Percentiles rank a stretch among this genome's conserved stretches.
These are phyloP conservation scores for Fusarium chaquense DNA, from an alignment of 2,329 filamentous ascomycete genomes.

Conservation along the genomic window DNA sequence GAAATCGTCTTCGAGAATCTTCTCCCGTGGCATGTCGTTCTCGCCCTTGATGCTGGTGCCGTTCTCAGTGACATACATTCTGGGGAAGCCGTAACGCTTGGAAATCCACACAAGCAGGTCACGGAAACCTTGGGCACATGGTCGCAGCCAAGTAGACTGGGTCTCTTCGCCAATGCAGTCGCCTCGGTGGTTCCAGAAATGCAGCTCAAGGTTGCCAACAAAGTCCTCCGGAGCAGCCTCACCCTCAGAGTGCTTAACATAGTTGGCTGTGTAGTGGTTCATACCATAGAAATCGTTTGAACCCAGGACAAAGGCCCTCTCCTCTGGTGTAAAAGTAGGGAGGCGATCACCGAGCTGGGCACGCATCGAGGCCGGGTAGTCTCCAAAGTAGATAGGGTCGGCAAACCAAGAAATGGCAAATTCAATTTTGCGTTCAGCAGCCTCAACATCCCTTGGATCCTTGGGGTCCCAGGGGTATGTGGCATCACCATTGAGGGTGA, in stretches of 20 bases:
- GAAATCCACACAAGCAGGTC: conserved; percentile 82
- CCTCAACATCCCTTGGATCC: conserved; percentile 80
- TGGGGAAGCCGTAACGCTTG: conserved; percentile 79
- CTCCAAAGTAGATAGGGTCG: conserved; percentile 86
- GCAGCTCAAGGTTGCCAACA: conserved; percentile 79
- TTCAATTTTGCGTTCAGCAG: conserved; percentile 83
- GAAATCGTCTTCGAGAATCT: conserved; percentile 86
- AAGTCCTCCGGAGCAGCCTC: conserved; percentile 74
- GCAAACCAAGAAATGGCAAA: conserved; percentile 91
- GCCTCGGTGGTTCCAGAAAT: conserved; percentile 77
- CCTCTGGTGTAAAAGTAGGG: conserved; percentile 78
- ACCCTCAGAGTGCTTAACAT: conserved; percentile 78
- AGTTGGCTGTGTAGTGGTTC: conserved; percentile 94
- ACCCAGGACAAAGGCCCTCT: conserved; percentile 80
- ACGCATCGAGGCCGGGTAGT: conserved; percentile 86
- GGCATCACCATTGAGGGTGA: conserved; percentile 88
- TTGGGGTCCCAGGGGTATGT: conserved; percentile 85
- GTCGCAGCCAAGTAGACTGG: conserved; percentile 83
- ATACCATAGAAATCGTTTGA: conserved; percentile 95
- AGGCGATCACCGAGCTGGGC: conserved; percentile 83
- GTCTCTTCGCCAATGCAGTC: conserved; percentile 84
- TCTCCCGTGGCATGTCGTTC: conserved; percentile 76
- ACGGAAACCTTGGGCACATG: conserved; percentile 80
- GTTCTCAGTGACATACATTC: conserved; percentile 91
- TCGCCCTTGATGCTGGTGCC: conserved; percentile 87